Base-by-base conservation (phyloP, 441 rosid species). In the Mallotus japonicus region DNA sequence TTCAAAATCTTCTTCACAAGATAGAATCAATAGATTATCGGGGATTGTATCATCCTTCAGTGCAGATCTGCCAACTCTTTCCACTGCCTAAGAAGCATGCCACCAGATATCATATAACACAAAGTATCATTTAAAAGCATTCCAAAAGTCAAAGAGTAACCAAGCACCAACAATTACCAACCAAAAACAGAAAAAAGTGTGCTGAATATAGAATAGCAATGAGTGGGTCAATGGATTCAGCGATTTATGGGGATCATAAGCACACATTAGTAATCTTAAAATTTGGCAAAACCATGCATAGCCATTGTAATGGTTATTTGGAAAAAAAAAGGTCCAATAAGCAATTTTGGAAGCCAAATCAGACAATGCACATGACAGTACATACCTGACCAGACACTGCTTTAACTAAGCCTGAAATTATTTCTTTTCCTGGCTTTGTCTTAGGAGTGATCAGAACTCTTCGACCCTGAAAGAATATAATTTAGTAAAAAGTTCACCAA, bases 311-410 rank as follows among this genome's bases (percentile, higher is more conserved):
- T 8, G 37, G 6, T 14, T 22, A 19, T 20, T 32, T 61, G 12
- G 24, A 53, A 49, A 12, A 8, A 34, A 62, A 16, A 8, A 0
- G 44, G 4, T 40, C 63, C 19, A 59, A 58, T 56, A 6, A 54
- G 10, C 42, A 67, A 17, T 44, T 28, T 13, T 19, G 13, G 6
- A 66, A 59, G 11, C 37, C 61, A 69, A 56, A 55, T 22, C 20
- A 69, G 51, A 13, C 20, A 49, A 60, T 66, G 37, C 7, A 61
- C 28, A 62, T 51, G 51, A 53, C 19, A 19, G 5, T 6, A 1
- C 32, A 50, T 81, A 93, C 98, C 97, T 86, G 85, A 73, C 98
- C 98, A 60, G 73, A 77, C 83, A 88, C 89, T 62, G 91, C 86
- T 74, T 83, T 83, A 63, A 90, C 89, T 85, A 93, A 82, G 83